phyloP scores from a whole-genome alignment of 1,139 yeast genomes.

The Pichia sp. region DNA sequence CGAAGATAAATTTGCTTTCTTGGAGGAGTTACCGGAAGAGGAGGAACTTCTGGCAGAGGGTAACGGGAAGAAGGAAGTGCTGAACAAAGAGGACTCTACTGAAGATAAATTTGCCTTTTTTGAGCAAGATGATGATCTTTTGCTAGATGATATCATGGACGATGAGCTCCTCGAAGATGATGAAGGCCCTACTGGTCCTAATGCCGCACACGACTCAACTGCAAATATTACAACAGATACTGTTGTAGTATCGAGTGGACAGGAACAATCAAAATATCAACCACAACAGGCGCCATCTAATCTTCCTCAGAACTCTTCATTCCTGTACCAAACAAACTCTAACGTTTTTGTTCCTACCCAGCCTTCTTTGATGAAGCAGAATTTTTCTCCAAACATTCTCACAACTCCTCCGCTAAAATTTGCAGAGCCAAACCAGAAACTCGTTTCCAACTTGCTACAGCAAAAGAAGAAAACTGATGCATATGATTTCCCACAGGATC shows the following conservation, averaged over 20 bases:
- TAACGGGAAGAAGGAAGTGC: background rate
- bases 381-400: background rate
- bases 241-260: background rate
- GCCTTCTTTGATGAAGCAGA: background rate
- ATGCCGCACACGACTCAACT: background rate
- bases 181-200: conserved; percentile 15
- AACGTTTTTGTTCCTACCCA: background rate
- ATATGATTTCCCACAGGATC: conserved; percentile 70
- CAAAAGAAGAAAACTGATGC: conserved; percentile 64
- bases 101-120: conserved; percentile 28
- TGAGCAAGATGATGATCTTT: conserved; percentile 28
- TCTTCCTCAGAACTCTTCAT: background rate
- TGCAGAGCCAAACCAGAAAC: conserved; percentile 17
- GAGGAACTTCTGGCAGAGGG: conserved; percentile 15
- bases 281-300: background rate
- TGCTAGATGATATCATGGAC: conserved; percentile 30
- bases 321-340: background rate
- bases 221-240: background rate
- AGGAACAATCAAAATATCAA: conserved; percentile 1
- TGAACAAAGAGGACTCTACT: background rate
- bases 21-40: conserved; percentile 22
- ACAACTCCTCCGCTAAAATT: background rate
- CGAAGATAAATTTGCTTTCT: conserved; percentile 23
- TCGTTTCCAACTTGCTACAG: conserved; percentile 36
- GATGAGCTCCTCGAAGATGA: conserved; percentile 37